A percentile compares a stretch with the other conserved stretches of the same genome.
Conservation (phyloP, 129 eudicot species). For the Helichrysum umbraculigerum region DNA sequence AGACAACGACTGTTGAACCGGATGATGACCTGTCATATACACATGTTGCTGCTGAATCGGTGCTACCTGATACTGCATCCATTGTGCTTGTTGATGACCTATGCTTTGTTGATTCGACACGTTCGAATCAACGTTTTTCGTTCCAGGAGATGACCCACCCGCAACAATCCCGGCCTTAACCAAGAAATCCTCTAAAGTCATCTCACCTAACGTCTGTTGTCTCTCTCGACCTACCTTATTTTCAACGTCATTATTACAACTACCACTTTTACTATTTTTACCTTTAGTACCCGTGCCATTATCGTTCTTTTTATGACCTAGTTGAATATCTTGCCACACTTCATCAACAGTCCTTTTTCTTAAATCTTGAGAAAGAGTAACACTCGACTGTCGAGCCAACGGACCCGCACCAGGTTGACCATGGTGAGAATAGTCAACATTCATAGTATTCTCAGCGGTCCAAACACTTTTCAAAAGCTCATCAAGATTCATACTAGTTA, state of each 20-base stretch:
- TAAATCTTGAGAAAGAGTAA: conserved; percentile 52
- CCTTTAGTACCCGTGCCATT: background rate
- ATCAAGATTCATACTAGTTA: conserved; percentile 78
- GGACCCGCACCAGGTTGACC: conserved; percentile 39
- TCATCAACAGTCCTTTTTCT: conserved; percentile 89
- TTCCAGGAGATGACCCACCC: conserved; percentile 49
- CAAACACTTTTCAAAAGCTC: conserved; percentile 67
- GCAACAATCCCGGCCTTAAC: conserved; percentile 82
- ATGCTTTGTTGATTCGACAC: conserved; percentile 37
- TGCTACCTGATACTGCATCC: conserved; percentile 58
- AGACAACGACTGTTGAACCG: conserved; percentile 57
- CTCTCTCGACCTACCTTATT: conserved; percentile 45
- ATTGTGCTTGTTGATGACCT: conserved; percentile 50
- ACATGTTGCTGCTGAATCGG: conserved; percentile 46
- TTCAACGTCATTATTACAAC: conserved; percentile 21
- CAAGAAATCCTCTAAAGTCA: conserved; percentile 94
- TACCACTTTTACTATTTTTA: conserved; percentile 9
- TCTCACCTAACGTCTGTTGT: conserved; percentile 77
- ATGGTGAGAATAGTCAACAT: conserved; percentile 39
- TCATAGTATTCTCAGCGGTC: conserved; percentile 42
- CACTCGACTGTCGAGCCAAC: conserved; percentile 51
- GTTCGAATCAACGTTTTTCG: conserved; percentile 37
- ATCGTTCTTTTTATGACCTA: conserved; percentile 45
- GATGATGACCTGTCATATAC: conserved; percentile 64
- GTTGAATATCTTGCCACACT: conserved; percentile 88